A percentile compares a stretch with the other conserved stretches of the same genome.
Evolutionary conservation across 2,329 filamentous ascomycete genomes (phyloP).

Genomic region (Dactylellina drechsleri): DNA sequence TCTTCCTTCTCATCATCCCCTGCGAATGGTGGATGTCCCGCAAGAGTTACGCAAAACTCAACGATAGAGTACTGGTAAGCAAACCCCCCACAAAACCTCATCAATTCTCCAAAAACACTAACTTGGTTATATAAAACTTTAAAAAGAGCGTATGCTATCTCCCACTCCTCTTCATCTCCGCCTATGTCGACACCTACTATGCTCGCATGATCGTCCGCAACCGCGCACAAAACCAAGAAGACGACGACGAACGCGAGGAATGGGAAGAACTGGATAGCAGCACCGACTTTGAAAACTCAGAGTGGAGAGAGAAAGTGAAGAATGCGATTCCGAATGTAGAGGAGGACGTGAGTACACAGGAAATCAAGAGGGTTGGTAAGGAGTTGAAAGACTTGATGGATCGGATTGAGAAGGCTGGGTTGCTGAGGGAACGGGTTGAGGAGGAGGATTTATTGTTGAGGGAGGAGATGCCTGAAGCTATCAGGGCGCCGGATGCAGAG

Average conservation of each 20-base stretch:
- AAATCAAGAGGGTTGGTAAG: constrained; percentile 72
- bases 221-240: constrained; percentile 80
- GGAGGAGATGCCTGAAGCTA: constrained; percentile 41
- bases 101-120: no score
- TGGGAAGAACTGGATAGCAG: constrained; percentile 85
- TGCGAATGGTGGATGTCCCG: constrained; percentile 97
- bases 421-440: constrained; percentile 19
- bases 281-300: constrained; percentile 82
- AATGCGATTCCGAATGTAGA: constrained; percentile 83
- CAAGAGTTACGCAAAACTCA: constrained; percentile 77
- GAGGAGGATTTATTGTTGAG: constrained; percentile 33
- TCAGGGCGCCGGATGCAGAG: constrained; percentile 35
- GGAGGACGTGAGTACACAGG: constrained; percentile 77
- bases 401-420: constrained; percentile 58
- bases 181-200: constrained; percentile 59
- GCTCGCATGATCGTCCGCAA: constrained; percentile 77
- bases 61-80: constrained; percentile 82
- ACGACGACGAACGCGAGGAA: constrained; percentile 88
- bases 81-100: not conserved
- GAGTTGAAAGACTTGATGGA: constrained; percentile 65
- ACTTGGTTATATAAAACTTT: not conserved
- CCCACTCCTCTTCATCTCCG: constrained; percentile 45
- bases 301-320: constrained; percentile 83
- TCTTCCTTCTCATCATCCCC: constrained; percentile 78
- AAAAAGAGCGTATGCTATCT: constrained; percentile 36